Evolutionary conservation across 2,329 filamentous ascomycete genomes (phyloP), one percentile per base, ranked within the genome.

Genomic region (Penicillium fuscoglaucum): DNA sequence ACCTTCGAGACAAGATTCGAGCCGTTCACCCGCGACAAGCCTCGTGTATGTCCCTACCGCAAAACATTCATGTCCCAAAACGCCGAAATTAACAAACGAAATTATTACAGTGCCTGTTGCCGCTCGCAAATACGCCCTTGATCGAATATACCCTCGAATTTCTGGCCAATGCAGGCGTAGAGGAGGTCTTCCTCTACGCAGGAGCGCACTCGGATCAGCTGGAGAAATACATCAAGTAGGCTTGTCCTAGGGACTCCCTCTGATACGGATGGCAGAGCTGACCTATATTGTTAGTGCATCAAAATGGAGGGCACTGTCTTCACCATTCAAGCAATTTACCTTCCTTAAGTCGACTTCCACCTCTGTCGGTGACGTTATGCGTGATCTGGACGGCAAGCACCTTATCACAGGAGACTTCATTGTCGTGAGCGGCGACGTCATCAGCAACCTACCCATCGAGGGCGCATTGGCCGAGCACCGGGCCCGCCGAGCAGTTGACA

Each of bases 91-190:
- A 44, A 58, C 50, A 6, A 48, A 41, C 8, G n/a, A 48, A 50
- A 24, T 43, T 9, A 28, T n/a, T 31, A 31, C 69, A 96, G 90
- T 98, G 95, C 80, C 88, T 99, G 33, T 83, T 99, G 7, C 92
- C 93, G 12, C 83, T 99, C 60, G 95, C 91, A 60, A 98, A 98
- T 75, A 93, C 89, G 1, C 93, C 95, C 37, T 82, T 99, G 62
- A 96, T 99, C 78, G 95, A 99, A 76, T 98, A 99, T 75, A 98
- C 93, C 4, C 87, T 98, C 69, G 93, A 98, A 72, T 98, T 96
- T 70, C 87, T 99, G 0, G 92, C 92, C 64, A 93, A 93, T 83
- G 92, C 95, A 58, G 92, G 93, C 58, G 92, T 98, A n/a, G 87
- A 95, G 67, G 91, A 97, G 65, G 90, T 98, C 54, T 96, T 90